Conservation (phyloP, 805 yeast genomes). For the Komagataella mondaviorum region DNA sequence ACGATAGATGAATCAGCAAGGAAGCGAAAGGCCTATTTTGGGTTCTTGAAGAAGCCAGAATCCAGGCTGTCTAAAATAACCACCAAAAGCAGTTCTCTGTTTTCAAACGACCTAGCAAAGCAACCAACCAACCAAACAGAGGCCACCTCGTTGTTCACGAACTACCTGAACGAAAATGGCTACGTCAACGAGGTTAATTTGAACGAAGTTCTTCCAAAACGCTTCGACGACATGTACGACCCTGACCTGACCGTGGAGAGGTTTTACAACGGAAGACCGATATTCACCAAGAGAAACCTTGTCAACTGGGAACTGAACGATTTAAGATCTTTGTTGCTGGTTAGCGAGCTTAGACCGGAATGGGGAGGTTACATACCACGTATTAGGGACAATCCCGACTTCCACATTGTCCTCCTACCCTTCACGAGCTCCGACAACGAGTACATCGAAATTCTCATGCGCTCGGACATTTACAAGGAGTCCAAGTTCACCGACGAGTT, state of each 20-base stretch:
- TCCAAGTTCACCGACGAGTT: slow-evolving; percentile 41
- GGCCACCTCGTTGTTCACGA: not conserved
- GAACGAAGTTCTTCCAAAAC: slow-evolving; percentile 37
- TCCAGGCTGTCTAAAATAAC: not conserved
- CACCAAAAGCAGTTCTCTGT: not conserved
- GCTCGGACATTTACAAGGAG: slow-evolving; percentile 54
- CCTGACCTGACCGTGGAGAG: slow-evolving; percentile 34
- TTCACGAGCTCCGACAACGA: slow-evolving; percentile 32
- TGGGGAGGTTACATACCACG: slow-evolving; percentile 34
- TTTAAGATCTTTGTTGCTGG: slow-evolving; percentile 47
- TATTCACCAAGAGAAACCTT: slow-evolving; percentile 46
- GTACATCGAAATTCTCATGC: slow-evolving; percentile 34
- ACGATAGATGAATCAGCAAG: not conserved
- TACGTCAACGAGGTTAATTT: slow-evolving; percentile 14
- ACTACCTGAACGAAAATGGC: not conserved
- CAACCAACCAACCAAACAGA: slow-evolving; percentile 1
- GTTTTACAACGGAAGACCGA: slow-evolving; percentile 45
- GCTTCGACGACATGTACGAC: slow-evolving; percentile 41
- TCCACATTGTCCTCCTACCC: slow-evolving; percentile 23
- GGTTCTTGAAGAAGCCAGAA: not conserved
- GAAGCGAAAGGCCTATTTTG: not conserved
- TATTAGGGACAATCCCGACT: slow-evolving; percentile 9
- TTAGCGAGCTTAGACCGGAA: slow-evolving; percentile 33
- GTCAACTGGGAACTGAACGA: slow-evolving; percentile 66
- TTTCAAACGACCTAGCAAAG: slow-evolving; percentile 2